A percentile compares a stretch with the other conserved stretches of the same genome.
Conservation (phyloP, 257 asterid species). For the Solanum pinnatisectum region DNA sequence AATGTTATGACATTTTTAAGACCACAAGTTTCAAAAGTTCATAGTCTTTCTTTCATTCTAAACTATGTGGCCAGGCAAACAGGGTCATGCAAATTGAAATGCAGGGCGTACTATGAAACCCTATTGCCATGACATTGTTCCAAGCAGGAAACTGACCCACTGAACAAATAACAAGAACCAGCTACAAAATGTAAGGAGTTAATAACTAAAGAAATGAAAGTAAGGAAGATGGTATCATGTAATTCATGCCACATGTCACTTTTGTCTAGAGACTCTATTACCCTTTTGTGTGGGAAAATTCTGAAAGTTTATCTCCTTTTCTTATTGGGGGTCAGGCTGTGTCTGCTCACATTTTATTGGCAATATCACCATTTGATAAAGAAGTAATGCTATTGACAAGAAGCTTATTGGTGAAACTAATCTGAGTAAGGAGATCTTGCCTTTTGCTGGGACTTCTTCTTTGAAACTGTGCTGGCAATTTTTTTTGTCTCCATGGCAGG, state of each 20-base stretch:
- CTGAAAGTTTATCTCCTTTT: not conserved
- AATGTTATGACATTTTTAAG: not conserved
- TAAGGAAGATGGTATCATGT: not conserved
- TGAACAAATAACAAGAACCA: not conserved
- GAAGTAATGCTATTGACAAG: not conserved
- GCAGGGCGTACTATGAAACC: not conserved
- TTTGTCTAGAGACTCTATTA: not conserved
- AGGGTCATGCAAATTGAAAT: not conserved
- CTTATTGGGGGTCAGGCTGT: not conserved
- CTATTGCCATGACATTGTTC: not conserved
- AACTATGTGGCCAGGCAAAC: not conserved
- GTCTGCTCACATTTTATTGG: not conserved
- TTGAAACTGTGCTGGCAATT: slow-evolving; percentile 29
- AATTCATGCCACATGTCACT: not conserved
- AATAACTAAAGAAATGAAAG: not conserved
- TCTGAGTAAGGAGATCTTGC: slow-evolving; percentile 19
- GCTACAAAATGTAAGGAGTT: not conserved
- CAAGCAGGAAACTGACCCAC: not conserved
- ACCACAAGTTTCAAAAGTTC: not conserved
- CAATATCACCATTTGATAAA: not conserved
- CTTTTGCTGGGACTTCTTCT: slow-evolving; percentile 55
- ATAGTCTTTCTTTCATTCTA: not conserved
- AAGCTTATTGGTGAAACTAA: not conserved
- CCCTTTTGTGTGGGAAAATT: not conserved
- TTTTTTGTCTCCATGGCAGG: slow-evolving; percentile 34